Percentiles rank a stretch among this genome's conserved stretches.
phyloP scores from a whole-genome alignment of 768 basidiomycete genomes.

The Chalciporus chontae region DNA sequence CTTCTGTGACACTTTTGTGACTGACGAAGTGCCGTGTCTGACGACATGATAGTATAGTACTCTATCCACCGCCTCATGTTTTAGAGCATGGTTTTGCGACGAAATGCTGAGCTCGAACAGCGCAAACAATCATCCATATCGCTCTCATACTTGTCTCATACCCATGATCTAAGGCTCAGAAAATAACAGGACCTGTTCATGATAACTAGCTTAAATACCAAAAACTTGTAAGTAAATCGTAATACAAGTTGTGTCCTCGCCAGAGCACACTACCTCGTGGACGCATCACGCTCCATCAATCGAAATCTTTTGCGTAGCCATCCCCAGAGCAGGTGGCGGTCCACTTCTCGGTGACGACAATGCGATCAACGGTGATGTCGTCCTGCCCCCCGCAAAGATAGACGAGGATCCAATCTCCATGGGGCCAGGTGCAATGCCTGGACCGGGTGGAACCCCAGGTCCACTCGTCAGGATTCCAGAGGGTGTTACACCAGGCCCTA shows the following conservation, averaged over 20 bases:
- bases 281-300: constrained; percentile 17
- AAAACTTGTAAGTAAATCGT: neutral
- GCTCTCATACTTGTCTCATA: too few species aligned
- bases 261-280: neutral
- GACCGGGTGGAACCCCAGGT: constrained; percentile 27
- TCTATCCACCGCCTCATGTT: too few species aligned
- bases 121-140: too few species aligned
- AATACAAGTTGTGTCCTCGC: neutral
- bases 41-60: too few species aligned
- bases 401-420: constrained; percentile 6
- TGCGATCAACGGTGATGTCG: constrained; percentile 24
- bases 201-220: neutral
- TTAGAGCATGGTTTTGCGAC: too few species aligned
- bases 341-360: constrained; percentile 12
- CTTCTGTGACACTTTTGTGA: too few species aligned
- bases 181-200: neutral
- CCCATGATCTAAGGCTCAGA: neutral
- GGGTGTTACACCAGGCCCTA: constrained; percentile 21
- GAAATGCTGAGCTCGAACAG: too few species aligned
- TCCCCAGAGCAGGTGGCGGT: constrained; percentile 1
- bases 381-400: constrained; percentile 14
- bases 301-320: constrained; percentile 16
- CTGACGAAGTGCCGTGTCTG: too few species aligned
- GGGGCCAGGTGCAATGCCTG: constrained; percentile 25
- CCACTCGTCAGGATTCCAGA: constrained; percentile 29